Evolutionary conservation across 1,284 basidiomycete genomes (phyloP).

Genomic region (Chalciporus sp.): DNA sequence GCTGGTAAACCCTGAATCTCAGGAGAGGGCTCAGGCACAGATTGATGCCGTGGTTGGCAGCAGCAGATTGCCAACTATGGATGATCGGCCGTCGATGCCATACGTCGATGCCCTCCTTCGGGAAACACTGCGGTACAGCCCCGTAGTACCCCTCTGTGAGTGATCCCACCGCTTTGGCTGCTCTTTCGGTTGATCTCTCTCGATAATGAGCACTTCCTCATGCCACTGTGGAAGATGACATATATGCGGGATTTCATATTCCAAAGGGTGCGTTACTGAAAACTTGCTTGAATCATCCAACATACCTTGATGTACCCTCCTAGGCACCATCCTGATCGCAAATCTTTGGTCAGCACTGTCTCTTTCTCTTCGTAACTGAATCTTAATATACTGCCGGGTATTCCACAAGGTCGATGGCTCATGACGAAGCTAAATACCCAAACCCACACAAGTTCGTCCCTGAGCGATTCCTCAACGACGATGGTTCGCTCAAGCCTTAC

Average conservation of each 20-base stretch:
- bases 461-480: background rate
- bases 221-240: conserved; percentile 31
- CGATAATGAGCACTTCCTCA: conserved; percentile 24
- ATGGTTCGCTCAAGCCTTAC: background rate
- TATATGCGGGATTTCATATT: conserved; percentile 36
- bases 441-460: background rate
- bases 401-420: conserved; percentile 5
- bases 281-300: background rate
- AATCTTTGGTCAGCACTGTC: conserved; percentile 16
- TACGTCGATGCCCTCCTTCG: conserved; percentile 21
- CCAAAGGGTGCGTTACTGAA: conserved; percentile 27
- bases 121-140: background rate
- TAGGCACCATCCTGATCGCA: conserved; percentile 5
- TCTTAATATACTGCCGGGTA: background rate
- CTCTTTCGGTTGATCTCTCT: background rate
- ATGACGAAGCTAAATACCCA: background rate
- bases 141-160: background rate
- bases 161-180: background rate
- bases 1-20: background rate
- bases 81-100: conserved; percentile 17
- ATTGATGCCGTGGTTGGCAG: conserved; percentile 16
- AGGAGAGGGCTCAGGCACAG: background rate
- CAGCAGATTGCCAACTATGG: conserved; percentile 10
- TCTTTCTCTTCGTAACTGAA: background rate
- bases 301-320: no score